Percentiles rank a stretch among this genome's conserved stretches.
phyloP scores from a whole-genome alignment of 768 basidiomycete genomes.

The Tricholoma saponaceum region DNA sequence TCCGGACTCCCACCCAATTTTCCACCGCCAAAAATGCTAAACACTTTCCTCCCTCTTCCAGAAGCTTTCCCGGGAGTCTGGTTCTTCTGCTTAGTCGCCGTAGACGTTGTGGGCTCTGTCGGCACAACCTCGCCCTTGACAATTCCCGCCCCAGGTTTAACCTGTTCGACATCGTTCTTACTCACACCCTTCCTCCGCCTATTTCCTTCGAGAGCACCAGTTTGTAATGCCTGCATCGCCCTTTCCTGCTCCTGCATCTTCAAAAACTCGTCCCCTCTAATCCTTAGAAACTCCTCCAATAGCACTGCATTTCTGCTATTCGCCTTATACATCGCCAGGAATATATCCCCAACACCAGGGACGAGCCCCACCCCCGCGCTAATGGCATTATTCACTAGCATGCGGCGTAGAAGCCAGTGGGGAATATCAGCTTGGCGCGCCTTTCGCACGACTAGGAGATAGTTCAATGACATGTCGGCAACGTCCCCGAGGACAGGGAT shows the following conservation, averaged over 20 bases:
- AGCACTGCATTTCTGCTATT: slow-evolving; percentile 87
- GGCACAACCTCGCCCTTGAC: slow-evolving; percentile 29
- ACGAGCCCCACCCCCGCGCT: slow-evolving; percentile 62
- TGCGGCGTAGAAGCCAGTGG: slow-evolving; percentile 60
- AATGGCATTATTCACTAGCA: slow-evolving; percentile 75
- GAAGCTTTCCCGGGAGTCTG: background rate
- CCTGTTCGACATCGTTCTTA: slow-evolving; percentile 33
- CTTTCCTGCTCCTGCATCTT: slow-evolving; percentile 38
- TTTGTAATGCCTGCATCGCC: slow-evolving; percentile 8
- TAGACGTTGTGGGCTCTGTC: background rate
- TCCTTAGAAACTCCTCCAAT: slow-evolving; percentile 78
- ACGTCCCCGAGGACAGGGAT: slow-evolving; percentile 70
- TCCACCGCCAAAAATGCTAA: slow-evolving; percentile 13
- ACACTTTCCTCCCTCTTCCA: slow-evolving; percentile 4
- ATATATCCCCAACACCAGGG: slow-evolving; percentile 72
- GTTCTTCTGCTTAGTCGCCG: background rate
- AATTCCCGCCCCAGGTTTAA: slow-evolving; percentile 55
- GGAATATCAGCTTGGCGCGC: slow-evolving; percentile 69
- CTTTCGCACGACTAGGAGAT: slow-evolving; percentile 72
- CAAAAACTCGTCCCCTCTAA: slow-evolving; percentile 72
- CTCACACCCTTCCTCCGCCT: slow-evolving; percentile 18
- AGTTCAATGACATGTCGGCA: slow-evolving; percentile 61
- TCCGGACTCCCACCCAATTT: background rate
- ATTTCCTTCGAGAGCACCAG: slow-evolving; percentile 6
- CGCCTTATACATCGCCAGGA: slow-evolving; percentile 76